phyloP scores from a whole-genome alignment of 257 asterid genomes.

The Lavandula angustifolia region DNA sequence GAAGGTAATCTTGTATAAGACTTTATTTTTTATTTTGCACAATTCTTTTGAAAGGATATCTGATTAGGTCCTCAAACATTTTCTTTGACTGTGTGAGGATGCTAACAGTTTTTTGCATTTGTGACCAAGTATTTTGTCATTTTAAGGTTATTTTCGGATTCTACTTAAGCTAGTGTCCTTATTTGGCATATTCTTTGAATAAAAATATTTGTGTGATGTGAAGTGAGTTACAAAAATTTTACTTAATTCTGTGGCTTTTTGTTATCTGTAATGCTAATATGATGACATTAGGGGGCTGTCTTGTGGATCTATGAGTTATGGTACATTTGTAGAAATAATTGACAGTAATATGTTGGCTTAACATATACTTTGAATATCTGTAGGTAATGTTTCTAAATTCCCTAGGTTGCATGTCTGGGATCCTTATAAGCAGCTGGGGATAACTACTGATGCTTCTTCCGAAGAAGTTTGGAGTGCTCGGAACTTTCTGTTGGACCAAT shows the following conservation, averaged over 20 bases:
- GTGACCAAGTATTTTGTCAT: not conserved
- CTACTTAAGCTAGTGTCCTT: not conserved
- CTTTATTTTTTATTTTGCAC: not conserved
- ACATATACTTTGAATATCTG: constrained; percentile 23
- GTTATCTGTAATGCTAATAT: not conserved
- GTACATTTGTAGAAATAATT: constrained; percentile 1
- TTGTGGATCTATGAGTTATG: not conserved
- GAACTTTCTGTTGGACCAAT: constrained; percentile 77
- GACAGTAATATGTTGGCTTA: constrained; percentile 6
- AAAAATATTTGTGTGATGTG: not conserved
- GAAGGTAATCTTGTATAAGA: constrained; percentile 47
- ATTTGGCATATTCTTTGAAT: not conserved
- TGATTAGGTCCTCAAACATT: not conserved
- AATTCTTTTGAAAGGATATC: not conserved
- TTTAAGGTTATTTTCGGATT: not conserved
- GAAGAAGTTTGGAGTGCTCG: constrained; percentile 98
- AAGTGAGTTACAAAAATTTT: not conserved
- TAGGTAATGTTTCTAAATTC: constrained; percentile 60
- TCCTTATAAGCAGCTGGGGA: constrained; percentile 89
- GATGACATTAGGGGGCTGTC: not conserved
- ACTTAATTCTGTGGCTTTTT: not conserved
- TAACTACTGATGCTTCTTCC: constrained; percentile 76
- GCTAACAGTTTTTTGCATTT: not conserved
- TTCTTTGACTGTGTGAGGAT: constrained; percentile 1
- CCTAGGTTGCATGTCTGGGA: constrained; percentile 79